Evolutionary conservation across 2,329 filamentous ascomycete genomes (phyloP).

Genomic region (Clonostachys chloroleuca): DNA sequence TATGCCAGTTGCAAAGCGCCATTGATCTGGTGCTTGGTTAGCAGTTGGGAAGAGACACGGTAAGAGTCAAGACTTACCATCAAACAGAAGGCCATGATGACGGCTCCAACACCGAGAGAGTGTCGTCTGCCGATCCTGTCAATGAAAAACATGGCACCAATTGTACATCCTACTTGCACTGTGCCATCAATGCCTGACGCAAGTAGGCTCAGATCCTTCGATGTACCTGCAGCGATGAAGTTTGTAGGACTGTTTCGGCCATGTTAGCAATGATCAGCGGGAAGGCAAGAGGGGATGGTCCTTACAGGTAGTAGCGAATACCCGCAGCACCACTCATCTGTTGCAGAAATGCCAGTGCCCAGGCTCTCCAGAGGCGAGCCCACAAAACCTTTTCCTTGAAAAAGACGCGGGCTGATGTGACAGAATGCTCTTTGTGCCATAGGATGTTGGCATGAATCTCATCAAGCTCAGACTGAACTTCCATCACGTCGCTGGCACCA

Average conservation of each 20-base stretch:
- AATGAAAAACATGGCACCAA: conserved; percentile 25
- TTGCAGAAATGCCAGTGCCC: conserved; percentile 23
- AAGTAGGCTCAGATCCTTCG: conserved; percentile 18
- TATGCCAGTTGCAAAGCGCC: conserved; percentile 8
- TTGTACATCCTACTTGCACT: conserved; percentile 23
- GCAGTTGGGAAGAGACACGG: background rate
- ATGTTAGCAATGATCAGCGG: too few relatives aligned
- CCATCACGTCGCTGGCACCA: conserved; percentile 10
- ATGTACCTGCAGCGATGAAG: conserved; percentile 21
- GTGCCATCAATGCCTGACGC: conserved; percentile 25
- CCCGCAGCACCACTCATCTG: conserved; percentile 28
- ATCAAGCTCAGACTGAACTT: conserved; percentile 18
- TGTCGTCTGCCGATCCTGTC: conserved; percentile 21
- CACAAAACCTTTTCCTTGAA: conserved; percentile 22
- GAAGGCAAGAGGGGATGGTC: too few relatives aligned
- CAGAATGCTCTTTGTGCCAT: conserved; percentile 15
- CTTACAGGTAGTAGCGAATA: conserved; percentile 25
- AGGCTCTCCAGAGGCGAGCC: conserved; percentile 24
- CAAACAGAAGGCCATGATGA: conserved; percentile 23
- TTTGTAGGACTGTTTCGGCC: conserved; percentile 13
- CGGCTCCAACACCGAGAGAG: conserved; percentile 19
- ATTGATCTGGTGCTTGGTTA: conserved; percentile 13
- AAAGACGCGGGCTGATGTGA: conserved; percentile 15
- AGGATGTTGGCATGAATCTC: conserved; percentile 17
- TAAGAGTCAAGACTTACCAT: conserved; percentile 3